Conservation (phyloP, 768 basidiomycete species). For the Boletus coccyginus region DNA sequence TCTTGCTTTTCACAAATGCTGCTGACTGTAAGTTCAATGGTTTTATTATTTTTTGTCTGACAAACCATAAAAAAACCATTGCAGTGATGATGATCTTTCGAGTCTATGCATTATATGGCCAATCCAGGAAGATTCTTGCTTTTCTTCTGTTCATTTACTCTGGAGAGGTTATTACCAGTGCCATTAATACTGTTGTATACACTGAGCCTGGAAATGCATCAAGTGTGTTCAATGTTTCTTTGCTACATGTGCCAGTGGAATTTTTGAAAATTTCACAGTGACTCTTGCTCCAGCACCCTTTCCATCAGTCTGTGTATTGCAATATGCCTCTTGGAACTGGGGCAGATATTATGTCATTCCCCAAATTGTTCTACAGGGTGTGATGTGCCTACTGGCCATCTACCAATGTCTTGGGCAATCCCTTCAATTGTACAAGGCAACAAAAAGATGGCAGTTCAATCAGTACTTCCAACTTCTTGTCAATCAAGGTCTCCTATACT, state of each 20-base stretch:
- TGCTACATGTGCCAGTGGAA: background rate
- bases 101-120: conserved; percentile 8
- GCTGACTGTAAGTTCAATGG: conserved; percentile 1
- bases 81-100: conserved; percentile 11
- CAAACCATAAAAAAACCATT: background rate
- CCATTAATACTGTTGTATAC: background rate
- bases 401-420: background rate
- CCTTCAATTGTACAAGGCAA: background rate
- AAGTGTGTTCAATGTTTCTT: background rate
- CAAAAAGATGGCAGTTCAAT: conserved; percentile 5
- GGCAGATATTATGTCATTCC: conserved; percentile 1
- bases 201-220: background rate
- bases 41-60: too few species aligned
- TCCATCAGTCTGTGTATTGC: background rate
- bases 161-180: background rate
- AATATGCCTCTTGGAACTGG: conserved; percentile 4
- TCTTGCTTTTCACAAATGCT: background rate
- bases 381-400: conserved; percentile 6
- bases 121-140: background rate
- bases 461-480: conserved; percentile 5
- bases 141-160: background rate
- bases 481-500: conserved; percentile 9
- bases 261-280: background rate
- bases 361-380: background rate
- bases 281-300: background rate